Evolutionary conservation across 2,329 filamentous ascomycete species (phyloP).

Genomic region (Podosphaera fusca): DNA sequence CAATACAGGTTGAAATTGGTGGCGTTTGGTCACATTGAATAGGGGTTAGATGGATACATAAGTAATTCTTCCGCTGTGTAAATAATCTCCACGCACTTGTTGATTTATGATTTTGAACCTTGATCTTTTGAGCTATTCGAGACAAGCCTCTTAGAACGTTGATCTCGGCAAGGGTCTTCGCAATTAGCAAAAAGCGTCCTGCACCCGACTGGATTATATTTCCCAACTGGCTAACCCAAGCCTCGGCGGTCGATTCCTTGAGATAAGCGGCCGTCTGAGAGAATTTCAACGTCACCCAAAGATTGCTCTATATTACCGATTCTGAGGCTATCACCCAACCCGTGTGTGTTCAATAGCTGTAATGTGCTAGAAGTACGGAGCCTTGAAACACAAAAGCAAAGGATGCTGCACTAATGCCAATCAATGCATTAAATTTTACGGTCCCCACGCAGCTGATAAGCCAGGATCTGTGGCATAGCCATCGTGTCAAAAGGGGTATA

Average conservation of each 20-base stretch:
- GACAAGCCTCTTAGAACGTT: too few relatives aligned
- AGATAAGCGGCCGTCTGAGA: too few relatives aligned
- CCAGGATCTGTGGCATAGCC: not conserved
- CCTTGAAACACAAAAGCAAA: not conserved
- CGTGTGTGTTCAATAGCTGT: not conserved
- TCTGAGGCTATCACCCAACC: not conserved
- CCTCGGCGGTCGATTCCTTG: not conserved
- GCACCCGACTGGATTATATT: not conserved
- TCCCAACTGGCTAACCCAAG: not conserved
- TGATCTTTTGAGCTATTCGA: too few relatives aligned
- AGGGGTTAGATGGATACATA: too few relatives aligned
- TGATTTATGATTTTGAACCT: too few relatives aligned
- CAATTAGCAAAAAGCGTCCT: not conserved
- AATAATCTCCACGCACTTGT: too few relatives aligned
- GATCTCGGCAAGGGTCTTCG: not conserved
- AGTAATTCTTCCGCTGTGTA: too few relatives aligned
- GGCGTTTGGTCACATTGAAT: too few relatives aligned
- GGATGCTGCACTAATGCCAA: not conserved
- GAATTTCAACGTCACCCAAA: not conserved
- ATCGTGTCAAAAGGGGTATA: not conserved
- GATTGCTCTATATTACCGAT: not conserved
- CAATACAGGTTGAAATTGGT: too few relatives aligned
- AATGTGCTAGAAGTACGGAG: not conserved
- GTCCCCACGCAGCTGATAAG: not conserved
- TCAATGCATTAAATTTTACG: not conserved